Evolutionary conservation across 208 protist genomes (phyloP).

Genomic region (Acanthamoeba castellanii): DNA sequence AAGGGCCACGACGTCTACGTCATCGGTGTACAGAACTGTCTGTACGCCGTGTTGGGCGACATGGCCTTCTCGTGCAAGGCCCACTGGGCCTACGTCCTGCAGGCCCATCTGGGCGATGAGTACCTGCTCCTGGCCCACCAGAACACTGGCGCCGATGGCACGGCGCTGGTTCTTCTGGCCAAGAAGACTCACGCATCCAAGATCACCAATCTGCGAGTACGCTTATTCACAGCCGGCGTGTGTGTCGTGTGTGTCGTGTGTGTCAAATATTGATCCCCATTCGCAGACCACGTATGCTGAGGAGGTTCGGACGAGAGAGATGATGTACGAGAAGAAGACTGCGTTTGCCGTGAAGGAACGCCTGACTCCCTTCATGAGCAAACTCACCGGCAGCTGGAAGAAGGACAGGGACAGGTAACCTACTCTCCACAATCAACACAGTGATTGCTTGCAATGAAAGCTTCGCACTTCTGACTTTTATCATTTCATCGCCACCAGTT

Average conservation of each 20-base stretch:
- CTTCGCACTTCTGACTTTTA: no score
- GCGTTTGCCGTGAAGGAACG: conserved; percentile 45
- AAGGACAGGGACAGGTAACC: neutral
- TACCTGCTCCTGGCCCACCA: conserved; percentile 54
- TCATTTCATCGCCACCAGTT: neutral
- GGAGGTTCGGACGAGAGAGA: conserved; percentile 7
- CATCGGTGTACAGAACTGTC: conserved; percentile 70
- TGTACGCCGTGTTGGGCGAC: conserved; percentile 5
- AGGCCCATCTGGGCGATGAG: conserved; percentile 44
- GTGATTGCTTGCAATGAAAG: no score
- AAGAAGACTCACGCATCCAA: conserved; percentile 1
- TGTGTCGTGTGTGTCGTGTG: no score
- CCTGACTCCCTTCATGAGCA: conserved; percentile 64
- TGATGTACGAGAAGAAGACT: conserved; percentile 26
- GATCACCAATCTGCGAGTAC: conserved; percentile 49
- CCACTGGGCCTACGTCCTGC: conserved; percentile 61
- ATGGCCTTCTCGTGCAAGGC: conserved; percentile 69
- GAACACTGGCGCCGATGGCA: conserved; percentile 55
- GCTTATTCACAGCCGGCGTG: neutral
- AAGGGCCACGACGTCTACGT: conserved; percentile 68
- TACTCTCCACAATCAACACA: no score
- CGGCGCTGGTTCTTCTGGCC: conserved; percentile 29
- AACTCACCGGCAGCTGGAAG: conserved; percentile 47
- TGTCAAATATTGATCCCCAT: no score
- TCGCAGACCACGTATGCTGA: conserved; percentile 41